Evolutionary conservation across 192 early-diverging fungal genomes (phyloP).

Genomic region (Dimargaris verticillata): DNA sequence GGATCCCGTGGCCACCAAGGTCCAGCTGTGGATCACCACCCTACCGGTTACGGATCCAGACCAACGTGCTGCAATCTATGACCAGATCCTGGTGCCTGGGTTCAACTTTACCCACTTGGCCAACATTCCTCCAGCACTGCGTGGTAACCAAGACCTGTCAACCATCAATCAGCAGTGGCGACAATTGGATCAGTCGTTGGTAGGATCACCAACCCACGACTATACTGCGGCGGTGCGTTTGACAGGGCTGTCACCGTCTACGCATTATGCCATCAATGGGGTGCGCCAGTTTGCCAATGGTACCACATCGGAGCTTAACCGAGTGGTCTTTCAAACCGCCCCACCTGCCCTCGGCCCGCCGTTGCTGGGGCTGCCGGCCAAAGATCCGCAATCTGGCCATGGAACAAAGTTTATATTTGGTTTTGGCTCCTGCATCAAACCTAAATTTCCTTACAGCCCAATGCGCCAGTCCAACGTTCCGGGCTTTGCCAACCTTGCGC

Average conservation of each 20-base stretch:
- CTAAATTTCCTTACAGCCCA: constrained; percentile 27
- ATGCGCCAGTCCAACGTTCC: constrained; percentile 17
- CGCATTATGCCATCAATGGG: constrained; percentile 12
- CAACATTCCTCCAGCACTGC: too few relatives aligned
- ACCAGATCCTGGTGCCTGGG: too few relatives aligned
- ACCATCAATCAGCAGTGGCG: too few relatives aligned
- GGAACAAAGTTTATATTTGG: constrained; percentile 18
- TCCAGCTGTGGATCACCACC: constrained; percentile 15
- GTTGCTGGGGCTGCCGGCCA: too few relatives aligned
- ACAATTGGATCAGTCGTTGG: too few relatives aligned
- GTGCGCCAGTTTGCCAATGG: constrained; percentile 16
- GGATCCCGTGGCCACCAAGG: constrained; percentile 17
- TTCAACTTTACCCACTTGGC: too few relatives aligned
- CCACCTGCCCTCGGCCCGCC: constrained; percentile 13
- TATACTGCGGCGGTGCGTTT: not conserved
- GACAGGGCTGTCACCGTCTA: not conserved
- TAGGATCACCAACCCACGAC: not conserved
- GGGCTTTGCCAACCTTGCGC: constrained; percentile 15
- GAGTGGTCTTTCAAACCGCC: constrained; percentile 6
- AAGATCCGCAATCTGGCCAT: too few relatives aligned
- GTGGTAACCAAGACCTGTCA: too few relatives aligned
- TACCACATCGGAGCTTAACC: not conserved
- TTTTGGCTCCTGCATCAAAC: constrained; percentile 32
- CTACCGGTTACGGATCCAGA: not conserved
- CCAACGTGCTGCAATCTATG: constrained; percentile 21